phyloP scores from a whole-genome alignment of 768 basidiomycete genomes.

The Wakefieldia striispora region DNA sequence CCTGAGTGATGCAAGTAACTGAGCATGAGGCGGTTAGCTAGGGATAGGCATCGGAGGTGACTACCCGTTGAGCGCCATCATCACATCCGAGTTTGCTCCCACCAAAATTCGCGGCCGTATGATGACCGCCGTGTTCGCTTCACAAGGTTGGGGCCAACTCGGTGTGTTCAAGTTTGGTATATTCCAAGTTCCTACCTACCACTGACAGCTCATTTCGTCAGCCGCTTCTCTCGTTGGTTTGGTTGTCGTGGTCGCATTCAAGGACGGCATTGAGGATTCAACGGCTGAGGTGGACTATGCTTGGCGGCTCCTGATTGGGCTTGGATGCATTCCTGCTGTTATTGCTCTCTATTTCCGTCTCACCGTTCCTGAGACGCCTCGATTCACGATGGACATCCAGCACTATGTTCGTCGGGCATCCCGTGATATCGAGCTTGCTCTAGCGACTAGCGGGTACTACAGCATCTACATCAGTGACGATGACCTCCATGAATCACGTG shows the following conservation, averaged over 20 bases:
- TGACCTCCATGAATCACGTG: conserved; percentile 52
- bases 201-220: conserved; percentile 18
- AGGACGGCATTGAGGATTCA: conserved; percentile 42
- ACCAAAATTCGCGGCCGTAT: conserved; percentile 73
- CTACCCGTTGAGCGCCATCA: conserved; percentile 79
- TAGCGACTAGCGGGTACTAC: conserved; percentile 42
- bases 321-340: conserved; percentile 75
- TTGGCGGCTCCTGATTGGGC: conserved; percentile 84
- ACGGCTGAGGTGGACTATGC: conserved; percentile 60
- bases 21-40: conserved; percentile 44
- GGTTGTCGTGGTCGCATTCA: conserved; percentile 58
- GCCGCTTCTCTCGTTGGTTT: conserved; percentile 64
- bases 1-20: conserved; percentile 12
- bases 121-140: conserved; percentile 83
- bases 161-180: conserved; percentile 40
- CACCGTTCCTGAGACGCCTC: conserved; percentile 86
- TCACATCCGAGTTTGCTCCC: conserved; percentile 81
- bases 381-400: conserved; percentile 39
- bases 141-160: conserved; percentile 87
- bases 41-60: conserved; percentile 85
- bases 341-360: conserved; percentile 88
- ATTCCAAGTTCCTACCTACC: neutral
- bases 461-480: conserved; percentile 41
- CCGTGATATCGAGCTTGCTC: conserved; percentile 56
- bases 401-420: conserved; percentile 68